phyloP scores from a whole-genome alignment of 2,329 filamentous ascomycete genomes.

The Meredithiella fracta region DNA sequence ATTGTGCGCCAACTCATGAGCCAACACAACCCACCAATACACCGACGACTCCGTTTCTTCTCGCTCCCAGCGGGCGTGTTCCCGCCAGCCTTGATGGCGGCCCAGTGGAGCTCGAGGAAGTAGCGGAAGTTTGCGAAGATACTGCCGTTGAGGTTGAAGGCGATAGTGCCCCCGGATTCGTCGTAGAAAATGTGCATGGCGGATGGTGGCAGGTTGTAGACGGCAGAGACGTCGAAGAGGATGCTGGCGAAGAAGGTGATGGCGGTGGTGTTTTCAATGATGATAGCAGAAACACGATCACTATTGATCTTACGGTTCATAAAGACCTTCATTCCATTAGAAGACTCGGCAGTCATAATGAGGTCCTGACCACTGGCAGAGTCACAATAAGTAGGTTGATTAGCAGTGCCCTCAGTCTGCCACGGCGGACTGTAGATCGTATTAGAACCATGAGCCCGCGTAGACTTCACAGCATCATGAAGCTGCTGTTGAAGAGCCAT shows the following conservation, averaged over 20 bases:
- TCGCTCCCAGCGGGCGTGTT: not conserved
- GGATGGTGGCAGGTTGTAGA: constrained; percentile 54
- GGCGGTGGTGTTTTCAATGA: constrained; percentile 40
- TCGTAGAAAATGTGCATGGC: constrained; percentile 82
- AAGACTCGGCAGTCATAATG: constrained; percentile 49
- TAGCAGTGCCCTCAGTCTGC: constrained; percentile 52
- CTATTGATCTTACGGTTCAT: constrained; percentile 38
- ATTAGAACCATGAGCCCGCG: constrained; percentile 58
- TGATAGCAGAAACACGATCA: constrained; percentile 30
- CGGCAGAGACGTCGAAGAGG: constrained; percentile 49
- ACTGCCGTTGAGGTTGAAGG: constrained; percentile 75
- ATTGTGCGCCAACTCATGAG: constrained; percentile 92
- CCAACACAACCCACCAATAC: constrained; percentile 93
- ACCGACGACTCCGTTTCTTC: constrained; percentile 43
- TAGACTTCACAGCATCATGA: constrained; percentile 60
- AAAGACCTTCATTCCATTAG: constrained; percentile 59
- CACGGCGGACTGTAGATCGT: constrained; percentile 56
- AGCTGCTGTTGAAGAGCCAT: constrained; percentile 52
- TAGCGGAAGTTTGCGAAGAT: constrained; percentile 90
- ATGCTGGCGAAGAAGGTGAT: constrained; percentile 55
- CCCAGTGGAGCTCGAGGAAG: constrained; percentile 62
- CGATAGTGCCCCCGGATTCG: constrained; percentile 61
- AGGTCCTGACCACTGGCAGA: constrained; percentile 58
- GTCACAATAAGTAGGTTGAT: constrained; percentile 78
- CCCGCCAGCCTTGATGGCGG: constrained; percentile 27